phyloP scores from a whole-genome alignment of 441 rosid species.

The Daphne laureola region DNA sequence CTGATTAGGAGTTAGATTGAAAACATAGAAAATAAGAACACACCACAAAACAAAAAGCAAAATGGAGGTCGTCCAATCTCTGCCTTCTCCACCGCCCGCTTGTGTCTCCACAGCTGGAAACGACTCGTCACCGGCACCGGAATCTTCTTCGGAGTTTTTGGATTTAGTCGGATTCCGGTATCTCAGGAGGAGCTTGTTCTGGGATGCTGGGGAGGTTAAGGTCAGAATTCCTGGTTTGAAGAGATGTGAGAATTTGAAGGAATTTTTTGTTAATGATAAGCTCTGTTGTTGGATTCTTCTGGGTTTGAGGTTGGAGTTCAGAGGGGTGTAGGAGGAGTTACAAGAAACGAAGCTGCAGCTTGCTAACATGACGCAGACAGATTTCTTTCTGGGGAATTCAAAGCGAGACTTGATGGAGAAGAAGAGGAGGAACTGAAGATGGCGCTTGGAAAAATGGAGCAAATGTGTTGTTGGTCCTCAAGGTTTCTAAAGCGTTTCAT shows the following conservation, averaged over 20 bases:
- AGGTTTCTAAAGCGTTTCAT: too few species aligned
- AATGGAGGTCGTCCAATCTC: slow-evolving; percentile 72
- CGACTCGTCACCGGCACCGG: slow-evolving; percentile 17
- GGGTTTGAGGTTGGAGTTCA: slow-evolving; percentile 14
- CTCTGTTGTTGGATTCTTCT: slow-evolving; percentile 8
- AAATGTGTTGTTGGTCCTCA: too few species aligned
- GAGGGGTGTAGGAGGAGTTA: slow-evolving; percentile 37
- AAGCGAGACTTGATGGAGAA: too few species aligned
- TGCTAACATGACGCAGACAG: slow-evolving; percentile 26
- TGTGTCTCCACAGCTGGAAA: slow-evolving; percentile 6
- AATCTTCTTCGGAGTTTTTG: slow-evolving; percentile 37
- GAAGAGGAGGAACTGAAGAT: too few species aligned
- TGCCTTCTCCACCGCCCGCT: slow-evolving; percentile 20
- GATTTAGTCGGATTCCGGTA: slow-evolving; percentile 40
- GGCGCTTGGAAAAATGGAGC: too few species aligned
- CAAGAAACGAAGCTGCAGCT: slow-evolving; percentile 44
- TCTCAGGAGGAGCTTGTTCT: slow-evolving; percentile 20
- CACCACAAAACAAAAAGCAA: slow-evolving; percentile 67
- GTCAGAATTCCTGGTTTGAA: slow-evolving; percentile 14
- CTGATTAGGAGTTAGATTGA: slow-evolving; percentile 67
- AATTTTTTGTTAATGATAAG: slow-evolving; percentile 8
- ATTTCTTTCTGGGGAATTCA: too few species aligned
- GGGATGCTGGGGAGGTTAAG: slow-evolving; percentile 10
- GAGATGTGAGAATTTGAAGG: slow-evolving; percentile 15
- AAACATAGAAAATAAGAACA: slow-evolving; percentile 67